A percentile compares a stretch with the other conserved stretches of the same genome.
These are phyloP conservation scores for Aspergillus luchuensis DNA, from an alignment of 2,329 filamentous ascomycete species.

Conservation along the genomic window DNA sequence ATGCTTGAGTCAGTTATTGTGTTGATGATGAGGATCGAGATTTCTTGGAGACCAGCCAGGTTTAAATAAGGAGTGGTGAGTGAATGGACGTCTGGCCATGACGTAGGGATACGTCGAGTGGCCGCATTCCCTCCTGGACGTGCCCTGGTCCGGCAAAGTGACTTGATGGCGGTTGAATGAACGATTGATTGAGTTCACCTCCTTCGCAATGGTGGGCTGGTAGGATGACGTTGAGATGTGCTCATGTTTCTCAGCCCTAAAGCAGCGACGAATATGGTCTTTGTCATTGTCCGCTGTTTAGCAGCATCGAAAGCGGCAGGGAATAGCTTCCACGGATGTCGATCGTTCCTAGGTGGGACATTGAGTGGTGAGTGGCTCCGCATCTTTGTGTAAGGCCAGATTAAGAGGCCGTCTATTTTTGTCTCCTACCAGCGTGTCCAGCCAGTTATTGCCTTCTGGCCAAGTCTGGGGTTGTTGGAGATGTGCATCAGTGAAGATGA, in stretches of 20 bases:
- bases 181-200: too few species aligned
- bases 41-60: not conserved
- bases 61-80: not conserved
- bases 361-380: not conserved
- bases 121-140: not conserved
- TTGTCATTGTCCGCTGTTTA: not conserved
- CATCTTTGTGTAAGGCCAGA: not conserved
- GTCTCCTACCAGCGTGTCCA: not conserved
- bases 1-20: not conserved
- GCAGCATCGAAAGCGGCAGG: not conserved
- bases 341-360: not conserved
- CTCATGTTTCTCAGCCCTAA: not conserved
- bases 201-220: not conserved
- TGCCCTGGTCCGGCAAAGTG: not conserved
- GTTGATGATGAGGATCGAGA: not conserved
- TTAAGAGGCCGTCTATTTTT: not conserved
- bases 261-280: not conserved
- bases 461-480: too few species aligned
- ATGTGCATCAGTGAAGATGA: too few species aligned
- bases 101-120: not conserved
- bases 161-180: not conserved
- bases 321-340: not conserved
- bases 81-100: not conserved
- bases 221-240: constrained; percentile 1
- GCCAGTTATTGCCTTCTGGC: too few species aligned